Evolutionary conservation across 2,329 filamentous ascomycete species (phyloP).

Genomic region (Colletotrichum neosansevieriae): DNA sequence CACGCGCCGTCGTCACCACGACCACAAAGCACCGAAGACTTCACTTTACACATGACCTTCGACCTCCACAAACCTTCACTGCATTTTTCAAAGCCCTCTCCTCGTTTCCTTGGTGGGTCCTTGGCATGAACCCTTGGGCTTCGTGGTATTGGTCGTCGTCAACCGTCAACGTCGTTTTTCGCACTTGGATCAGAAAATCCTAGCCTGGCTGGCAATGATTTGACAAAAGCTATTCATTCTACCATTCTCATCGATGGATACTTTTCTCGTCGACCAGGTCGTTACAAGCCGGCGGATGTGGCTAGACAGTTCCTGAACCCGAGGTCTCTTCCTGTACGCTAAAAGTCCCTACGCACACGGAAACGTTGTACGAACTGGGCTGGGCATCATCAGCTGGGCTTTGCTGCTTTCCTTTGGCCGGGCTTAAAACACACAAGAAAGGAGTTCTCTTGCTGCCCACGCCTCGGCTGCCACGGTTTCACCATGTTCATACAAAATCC

Average conservation of each 20-base stretch:
- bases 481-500: background rate
- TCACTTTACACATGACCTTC: background rate
- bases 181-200: background rate
- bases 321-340: background rate
- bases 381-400: too few relatives aligned
- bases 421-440: too few relatives aligned
- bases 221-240: too few relatives aligned
- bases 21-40: background rate
- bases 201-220: too few relatives aligned
- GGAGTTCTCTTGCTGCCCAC: background rate
- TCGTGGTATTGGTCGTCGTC: background rate
- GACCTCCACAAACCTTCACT: constrained; percentile 16
- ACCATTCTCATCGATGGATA: background rate
- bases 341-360: too few relatives aligned
- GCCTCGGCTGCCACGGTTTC: background rate
- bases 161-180: constrained; percentile 1
- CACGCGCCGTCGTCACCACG: background rate
- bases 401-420: too few relatives aligned
- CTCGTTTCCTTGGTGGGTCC: constrained; percentile 7
- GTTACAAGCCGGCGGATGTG: too few relatives aligned
- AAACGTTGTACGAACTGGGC: too few relatives aligned
- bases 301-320: background rate
- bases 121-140: constrained; percentile 3
- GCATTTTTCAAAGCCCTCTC: background rate
- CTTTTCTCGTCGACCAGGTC: too few relatives aligned